Evolutionary conservation across 169 alveolate genomes (phyloP).

Genomic region (Pseudocohnilembus persalinus): DNA sequence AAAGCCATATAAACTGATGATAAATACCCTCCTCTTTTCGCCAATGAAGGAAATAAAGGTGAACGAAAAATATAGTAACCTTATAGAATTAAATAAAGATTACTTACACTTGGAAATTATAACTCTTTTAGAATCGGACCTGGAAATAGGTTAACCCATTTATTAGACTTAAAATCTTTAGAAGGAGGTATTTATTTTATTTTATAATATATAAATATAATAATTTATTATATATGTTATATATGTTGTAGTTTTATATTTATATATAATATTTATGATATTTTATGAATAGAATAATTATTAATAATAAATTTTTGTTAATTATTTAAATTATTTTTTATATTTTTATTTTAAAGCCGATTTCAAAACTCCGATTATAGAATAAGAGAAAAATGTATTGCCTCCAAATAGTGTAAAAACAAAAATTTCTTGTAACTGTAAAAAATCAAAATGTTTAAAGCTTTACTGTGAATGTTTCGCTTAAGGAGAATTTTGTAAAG

Average conservation of each 20-base stretch:
- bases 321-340: no score
- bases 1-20: constrained; percentile 4
- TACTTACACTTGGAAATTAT: neutral
- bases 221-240: no score
- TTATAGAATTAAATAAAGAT: constrained; percentile 6
- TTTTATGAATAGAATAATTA: no score
- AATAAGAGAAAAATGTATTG: constrained; percentile 17
- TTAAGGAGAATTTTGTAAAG: constrained; percentile 63
- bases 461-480: constrained; percentile 85
- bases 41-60: neutral
- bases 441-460: constrained; percentile 77
- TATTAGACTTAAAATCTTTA: neutral
- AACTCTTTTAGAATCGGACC: neutral
- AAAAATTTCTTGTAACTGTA: constrained; percentile 68
- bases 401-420: constrained; percentile 37
- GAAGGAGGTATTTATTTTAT: no score
- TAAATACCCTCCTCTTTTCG: constrained; percentile 11
- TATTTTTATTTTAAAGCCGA: no score
- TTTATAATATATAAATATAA: no score
- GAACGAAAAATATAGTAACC: neutral
- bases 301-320: no score
- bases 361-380: constrained; percentile 3
- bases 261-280: no score
- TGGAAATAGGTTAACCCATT: neutral
- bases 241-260: no score